Evolutionary conservation across 768 basidiomycete genomes (phyloP).

Genomic region (Lentinus brumalis): DNA sequence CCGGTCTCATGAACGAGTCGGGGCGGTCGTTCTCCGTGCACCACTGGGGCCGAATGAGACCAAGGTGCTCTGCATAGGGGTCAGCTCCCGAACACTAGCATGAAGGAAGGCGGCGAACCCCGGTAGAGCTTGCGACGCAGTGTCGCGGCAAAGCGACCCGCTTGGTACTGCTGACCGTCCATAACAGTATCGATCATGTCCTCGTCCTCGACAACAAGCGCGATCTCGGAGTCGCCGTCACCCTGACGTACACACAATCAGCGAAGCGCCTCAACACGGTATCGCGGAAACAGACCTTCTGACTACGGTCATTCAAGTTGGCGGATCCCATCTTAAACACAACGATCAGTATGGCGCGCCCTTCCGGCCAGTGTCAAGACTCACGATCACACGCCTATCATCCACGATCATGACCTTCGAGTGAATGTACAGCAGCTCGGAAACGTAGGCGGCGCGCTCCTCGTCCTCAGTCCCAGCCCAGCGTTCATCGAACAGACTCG

Average conservation of each 20-base stretch:
- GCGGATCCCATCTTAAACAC: slow-evolving; percentile 81
- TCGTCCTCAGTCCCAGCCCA: slow-evolving; percentile 87
- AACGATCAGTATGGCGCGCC: not conserved
- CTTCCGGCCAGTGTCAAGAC: slow-evolving; percentile 30
- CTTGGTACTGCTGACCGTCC: slow-evolving; percentile 75
- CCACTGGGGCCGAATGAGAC: slow-evolving; percentile 77
- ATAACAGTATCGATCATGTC: slow-evolving; percentile 76
- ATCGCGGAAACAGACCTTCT: slow-evolving; percentile 48
- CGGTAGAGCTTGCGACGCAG: slow-evolving; percentile 83
- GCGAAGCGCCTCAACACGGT: not conserved
- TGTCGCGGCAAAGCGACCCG: slow-evolving; percentile 78
- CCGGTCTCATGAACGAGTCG: slow-evolving; percentile 74
- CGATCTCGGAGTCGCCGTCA: slow-evolving; percentile 94
- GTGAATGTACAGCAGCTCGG: slow-evolving; percentile 83
- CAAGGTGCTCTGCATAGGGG: slow-evolving; percentile 69
- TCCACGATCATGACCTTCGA: slow-evolving; percentile 95
- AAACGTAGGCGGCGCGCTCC: slow-evolving; percentile 78
- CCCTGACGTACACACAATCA: slow-evolving; percentile 48
- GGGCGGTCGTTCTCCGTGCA: slow-evolving; percentile 43
- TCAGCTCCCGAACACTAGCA: not conserved
- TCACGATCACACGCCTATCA: slow-evolving; percentile 83
- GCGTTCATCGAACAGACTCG: slow-evolving; percentile 66
- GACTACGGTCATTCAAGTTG: slow-evolving; percentile 88
- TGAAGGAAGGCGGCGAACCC: slow-evolving; percentile 44
- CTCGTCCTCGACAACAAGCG: slow-evolving; percentile 86